phyloP scores from a whole-genome alignment of 2,329 filamentous ascomycete genomes.

The Pestalotiopsis sp. region DNA sequence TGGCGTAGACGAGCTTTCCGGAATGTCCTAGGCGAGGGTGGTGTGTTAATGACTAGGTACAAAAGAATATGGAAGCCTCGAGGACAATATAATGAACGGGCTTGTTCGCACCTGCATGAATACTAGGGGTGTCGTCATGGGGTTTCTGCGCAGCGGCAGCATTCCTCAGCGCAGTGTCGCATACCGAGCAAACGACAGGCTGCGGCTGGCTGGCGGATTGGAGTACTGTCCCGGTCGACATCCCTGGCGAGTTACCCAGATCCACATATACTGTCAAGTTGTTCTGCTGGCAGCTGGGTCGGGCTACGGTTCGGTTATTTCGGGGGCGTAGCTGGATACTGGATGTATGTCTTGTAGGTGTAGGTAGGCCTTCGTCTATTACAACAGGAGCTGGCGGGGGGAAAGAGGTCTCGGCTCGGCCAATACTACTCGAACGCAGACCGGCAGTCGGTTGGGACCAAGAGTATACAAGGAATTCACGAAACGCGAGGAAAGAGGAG shows the following conservation, averaged over 20 bases:
- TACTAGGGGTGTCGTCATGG: conserved; percentile 8
- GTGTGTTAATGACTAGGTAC: not conserved
- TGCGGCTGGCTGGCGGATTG: not conserved
- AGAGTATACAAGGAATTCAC: not conserved
- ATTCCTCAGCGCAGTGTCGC: not conserved
- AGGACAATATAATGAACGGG: not conserved
- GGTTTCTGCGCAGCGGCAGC: not conserved
- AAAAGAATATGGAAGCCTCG: not conserved
- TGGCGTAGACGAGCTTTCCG: conserved; percentile 68
- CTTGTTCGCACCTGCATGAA: conserved; percentile 7
- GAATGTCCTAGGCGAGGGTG: conserved; percentile 23
- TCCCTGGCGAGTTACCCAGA: conserved; percentile 6
- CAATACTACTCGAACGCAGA: not conserved
- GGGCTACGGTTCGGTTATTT: not conserved
- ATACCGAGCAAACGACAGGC: not conserved
- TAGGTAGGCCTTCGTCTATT: not conserved
- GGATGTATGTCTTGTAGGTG: not conserved
- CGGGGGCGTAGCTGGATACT: not conserved
- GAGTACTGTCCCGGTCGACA: conserved; percentile 8
- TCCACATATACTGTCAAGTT: conserved; percentile 5
- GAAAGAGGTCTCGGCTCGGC: not conserved
- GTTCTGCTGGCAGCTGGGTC: not conserved
- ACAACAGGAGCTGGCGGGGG: not conserved
- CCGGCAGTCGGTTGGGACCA: not conserved
- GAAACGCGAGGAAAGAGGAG: not conserved